Conservation (phyloP, 2,329 filamentous ascomycete genomes). For the Hypocrella siamensis region DNA sequence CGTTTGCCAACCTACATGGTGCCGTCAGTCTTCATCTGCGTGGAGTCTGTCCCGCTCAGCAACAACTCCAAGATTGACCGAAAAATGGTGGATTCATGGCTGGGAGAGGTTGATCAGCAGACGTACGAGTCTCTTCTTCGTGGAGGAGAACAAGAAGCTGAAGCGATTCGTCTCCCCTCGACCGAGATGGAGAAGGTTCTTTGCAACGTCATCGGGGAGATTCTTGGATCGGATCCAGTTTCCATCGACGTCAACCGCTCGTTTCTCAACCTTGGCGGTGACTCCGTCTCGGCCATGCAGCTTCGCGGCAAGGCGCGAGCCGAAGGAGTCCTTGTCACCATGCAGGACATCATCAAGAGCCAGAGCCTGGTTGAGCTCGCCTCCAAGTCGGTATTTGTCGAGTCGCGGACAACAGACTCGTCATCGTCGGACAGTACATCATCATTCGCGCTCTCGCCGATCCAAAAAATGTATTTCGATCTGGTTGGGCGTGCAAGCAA, state of each 20-base stretch:
- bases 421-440: no score
- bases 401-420: no score
- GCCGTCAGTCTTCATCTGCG: neutral
- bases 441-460: neutral
- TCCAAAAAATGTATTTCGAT: neutral
- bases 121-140: no score
- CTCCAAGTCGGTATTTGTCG: no score
- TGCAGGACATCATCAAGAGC: conserved; percentile 18
- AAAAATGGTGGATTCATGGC: neutral
- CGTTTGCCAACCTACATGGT: neutral
- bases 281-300: conserved; percentile 30
- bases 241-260: conserved; percentile 22
- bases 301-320: conserved; percentile 16
- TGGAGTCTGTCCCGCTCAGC: neutral
- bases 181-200: neutral
- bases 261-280: conserved; percentile 30
- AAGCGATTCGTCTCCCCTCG: neutral
- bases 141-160: neutral
- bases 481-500: no score
- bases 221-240: conserved; percentile 4
- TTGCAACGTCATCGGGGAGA: conserved; percentile 1
- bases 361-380: no score
- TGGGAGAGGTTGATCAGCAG: no score
- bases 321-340: conserved; percentile 19
- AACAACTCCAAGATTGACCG: neutral